Evolutionary conservation across 306 rosid species (phyloP).

Genomic region (Prunus davidiana): DNA sequence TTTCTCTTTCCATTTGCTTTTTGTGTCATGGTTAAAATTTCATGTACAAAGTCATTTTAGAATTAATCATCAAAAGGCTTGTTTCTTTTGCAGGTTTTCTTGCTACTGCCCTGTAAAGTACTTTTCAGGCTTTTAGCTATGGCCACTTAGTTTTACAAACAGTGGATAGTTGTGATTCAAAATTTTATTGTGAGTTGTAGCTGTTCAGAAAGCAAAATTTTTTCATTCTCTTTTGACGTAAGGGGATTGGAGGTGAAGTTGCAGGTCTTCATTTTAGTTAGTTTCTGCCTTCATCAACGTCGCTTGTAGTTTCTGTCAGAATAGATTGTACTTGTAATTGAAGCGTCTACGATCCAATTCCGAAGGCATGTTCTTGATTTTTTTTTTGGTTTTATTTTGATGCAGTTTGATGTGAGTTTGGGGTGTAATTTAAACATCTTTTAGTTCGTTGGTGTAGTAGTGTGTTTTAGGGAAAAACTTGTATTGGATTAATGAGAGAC

Average conservation of each 20-base stretch:
- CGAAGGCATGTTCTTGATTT: background rate
- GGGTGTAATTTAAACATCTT: conserved; percentile 1
- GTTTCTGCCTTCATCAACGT: conserved; percentile 41
- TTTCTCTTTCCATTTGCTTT: background rate
- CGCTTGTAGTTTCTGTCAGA: conserved; percentile 9
- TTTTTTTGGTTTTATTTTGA: background rate
- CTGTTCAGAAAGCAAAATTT: conserved; percentile 10
- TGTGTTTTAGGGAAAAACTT: conserved; percentile 1
- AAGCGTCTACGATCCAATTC: conserved; percentile 8
- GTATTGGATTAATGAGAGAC: background rate
- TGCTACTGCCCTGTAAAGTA: conserved; percentile 12
- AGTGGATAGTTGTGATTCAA: conserved; percentile 8
- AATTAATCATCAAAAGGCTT: conserved; percentile 1
- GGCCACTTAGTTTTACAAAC: conserved; percentile 7
- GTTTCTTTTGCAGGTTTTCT: conserved; percentile 38
- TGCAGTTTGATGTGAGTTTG: conserved; percentile 3
- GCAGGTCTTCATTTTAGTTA: conserved; percentile 44
- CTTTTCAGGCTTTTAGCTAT: conserved; percentile 17
- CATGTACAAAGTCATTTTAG: background rate
- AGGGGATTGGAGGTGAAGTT: conserved; percentile 33
- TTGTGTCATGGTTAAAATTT: background rate
- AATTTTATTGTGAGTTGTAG: conserved; percentile 6
- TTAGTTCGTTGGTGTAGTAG: background rate
- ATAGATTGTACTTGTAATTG: conserved; percentile 22
- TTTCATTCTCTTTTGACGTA: background rate